Percentiles rank a stretch among this genome's conserved stretches.
Conservation (phyloP, 2,329 filamentous ascomycete genomes). For the Penicillium glabrum region DNA sequence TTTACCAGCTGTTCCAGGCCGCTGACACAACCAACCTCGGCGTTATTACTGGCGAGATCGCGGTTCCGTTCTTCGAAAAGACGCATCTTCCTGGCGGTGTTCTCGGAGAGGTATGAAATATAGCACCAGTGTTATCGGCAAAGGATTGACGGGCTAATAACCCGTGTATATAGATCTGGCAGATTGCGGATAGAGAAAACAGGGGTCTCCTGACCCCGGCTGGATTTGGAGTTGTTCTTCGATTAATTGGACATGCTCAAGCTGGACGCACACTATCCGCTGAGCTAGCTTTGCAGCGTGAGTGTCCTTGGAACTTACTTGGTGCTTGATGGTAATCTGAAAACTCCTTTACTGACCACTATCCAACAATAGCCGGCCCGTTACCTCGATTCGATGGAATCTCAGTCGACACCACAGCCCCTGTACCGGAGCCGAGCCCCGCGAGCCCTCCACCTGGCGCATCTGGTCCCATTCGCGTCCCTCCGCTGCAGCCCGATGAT, state of each 20-base stretch:
- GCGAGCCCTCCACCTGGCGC: slow-evolving; percentile 46
- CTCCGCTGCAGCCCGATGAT: slow-evolving; percentile 83
- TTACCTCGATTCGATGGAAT: slow-evolving; percentile 89
- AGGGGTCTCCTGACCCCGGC: slow-evolving; percentile 87
- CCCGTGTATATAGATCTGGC: slow-evolving; percentile 75
- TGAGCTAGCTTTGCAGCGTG: slow-evolving; percentile 78
- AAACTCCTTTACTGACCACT: not conserved
- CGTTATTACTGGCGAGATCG: slow-evolving; percentile 92
- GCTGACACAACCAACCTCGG: slow-evolving; percentile 90
- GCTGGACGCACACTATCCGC: slow-evolving; percentile 76
- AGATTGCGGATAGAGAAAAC: slow-evolving; percentile 97
- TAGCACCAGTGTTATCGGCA: not conserved
- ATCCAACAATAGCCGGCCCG: slow-evolving; percentile 61
- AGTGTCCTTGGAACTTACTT: slow-evolving; percentile 19
- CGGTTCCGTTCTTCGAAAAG: slow-evolving; percentile 97
- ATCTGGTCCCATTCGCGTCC: slow-evolving; percentile 75
- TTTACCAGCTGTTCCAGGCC: slow-evolving; percentile 87
- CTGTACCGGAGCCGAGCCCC: slow-evolving; percentile 52
- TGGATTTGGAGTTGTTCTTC: slow-evolving; percentile 88
- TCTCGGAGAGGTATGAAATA: slow-evolving; percentile 72
- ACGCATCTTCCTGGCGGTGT: slow-evolving; percentile 82
- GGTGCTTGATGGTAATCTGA: not conserved
- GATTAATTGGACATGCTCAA: slow-evolving; percentile 94
- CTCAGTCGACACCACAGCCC: slow-evolving; percentile 43
- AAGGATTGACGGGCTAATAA: not conserved